Conservation (phyloP, 2,329 filamentous ascomycete species). For the Xylogone sp. region DNA sequence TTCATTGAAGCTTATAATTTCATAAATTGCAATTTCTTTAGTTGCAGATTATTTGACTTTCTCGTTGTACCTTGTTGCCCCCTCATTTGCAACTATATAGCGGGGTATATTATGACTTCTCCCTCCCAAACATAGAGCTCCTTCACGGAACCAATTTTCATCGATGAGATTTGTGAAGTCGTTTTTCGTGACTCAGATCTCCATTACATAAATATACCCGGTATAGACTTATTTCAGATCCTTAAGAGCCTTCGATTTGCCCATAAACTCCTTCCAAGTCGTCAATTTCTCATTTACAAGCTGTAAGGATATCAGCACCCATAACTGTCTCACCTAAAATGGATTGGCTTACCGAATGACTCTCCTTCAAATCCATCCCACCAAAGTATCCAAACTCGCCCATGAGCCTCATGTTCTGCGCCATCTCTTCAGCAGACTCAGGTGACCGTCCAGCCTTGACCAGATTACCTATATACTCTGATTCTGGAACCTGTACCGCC, state of each 20-base stretch:
- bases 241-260: constrained; percentile 29
- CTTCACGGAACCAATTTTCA: too few species aligned
- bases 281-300: constrained; percentile 36
- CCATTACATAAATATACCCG: too few species aligned
- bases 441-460: constrained; percentile 33
- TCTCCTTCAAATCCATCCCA: constrained; percentile 37
- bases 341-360: constrained; percentile 24
- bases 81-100: too few species aligned
- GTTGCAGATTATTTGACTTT: too few species aligned
- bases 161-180: too few species aligned
- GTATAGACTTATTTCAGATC: constrained; percentile 29
- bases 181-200: too few species aligned
- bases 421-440: constrained; percentile 42
- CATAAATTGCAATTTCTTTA: too few species aligned
- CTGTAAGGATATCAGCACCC: constrained; percentile 11
- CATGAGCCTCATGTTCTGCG: constrained; percentile 50
- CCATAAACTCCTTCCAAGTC: constrained; percentile 37
- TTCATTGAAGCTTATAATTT: too few species aligned
- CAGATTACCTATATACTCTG: constrained; percentile 36
- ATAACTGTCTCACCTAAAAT: not conserved
- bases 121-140: too few species aligned
- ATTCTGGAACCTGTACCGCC: constrained; percentile 33
- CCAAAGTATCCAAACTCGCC: constrained; percentile 50
- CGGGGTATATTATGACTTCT: too few species aligned
- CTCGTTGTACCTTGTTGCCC: too few species aligned